Evolutionary conservation across 2,329 filamentous ascomycete species (phyloP), one percentile per base, ranked within the genome.

Genomic region (Colletotrichum sp.): DNA sequence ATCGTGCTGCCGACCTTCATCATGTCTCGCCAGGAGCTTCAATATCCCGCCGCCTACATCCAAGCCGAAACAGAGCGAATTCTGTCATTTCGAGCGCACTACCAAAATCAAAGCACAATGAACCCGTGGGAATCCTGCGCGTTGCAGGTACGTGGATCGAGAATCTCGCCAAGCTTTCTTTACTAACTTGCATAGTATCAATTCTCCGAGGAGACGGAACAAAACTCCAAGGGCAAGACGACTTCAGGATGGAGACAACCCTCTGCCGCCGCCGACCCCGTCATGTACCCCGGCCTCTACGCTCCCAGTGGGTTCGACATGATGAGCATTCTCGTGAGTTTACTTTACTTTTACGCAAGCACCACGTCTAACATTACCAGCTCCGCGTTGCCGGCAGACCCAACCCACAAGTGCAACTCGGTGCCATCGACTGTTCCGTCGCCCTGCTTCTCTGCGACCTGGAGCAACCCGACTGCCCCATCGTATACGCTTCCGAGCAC

Each of bases 391-490:
- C 92, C 43, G 90, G 90, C 21, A 89, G 95, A 73, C 92, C 92
- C 18, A 93, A 95, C 76, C 94, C 95, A 1, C 89, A 93, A 79
- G 92, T 98, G 79, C 91, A 95, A 65, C 93, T 98, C 57, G 96
- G 95, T 8, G 91, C 94, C 1, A 93, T 98, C 38, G 96, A 98
- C 83, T 88, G 95, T 78, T 97, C 95, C 3, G 97, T 95, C 81
- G 94, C 95, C 4, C 93, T 98, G 78, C 91, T 96, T 21, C 90
- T 98, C 55, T 97, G 95, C 84, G 95, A 98, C 83, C 92, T 96
- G 36, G 89, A 90, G 57, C 90, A 91, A 79, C 90, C 94, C 32
- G 95, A 98, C 82, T 87, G 89, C 34, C 95, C 96, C 4, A 95
- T 98, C 75, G 91, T 98, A 10, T 98, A 98, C 82, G 95, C 93